Percentiles rank a stretch among this genome's conserved stretches.
phyloP scores from a whole-genome alignment of 2,329 filamentous ascomycete genomes.

The Endocalyx cinctus region DNA sequence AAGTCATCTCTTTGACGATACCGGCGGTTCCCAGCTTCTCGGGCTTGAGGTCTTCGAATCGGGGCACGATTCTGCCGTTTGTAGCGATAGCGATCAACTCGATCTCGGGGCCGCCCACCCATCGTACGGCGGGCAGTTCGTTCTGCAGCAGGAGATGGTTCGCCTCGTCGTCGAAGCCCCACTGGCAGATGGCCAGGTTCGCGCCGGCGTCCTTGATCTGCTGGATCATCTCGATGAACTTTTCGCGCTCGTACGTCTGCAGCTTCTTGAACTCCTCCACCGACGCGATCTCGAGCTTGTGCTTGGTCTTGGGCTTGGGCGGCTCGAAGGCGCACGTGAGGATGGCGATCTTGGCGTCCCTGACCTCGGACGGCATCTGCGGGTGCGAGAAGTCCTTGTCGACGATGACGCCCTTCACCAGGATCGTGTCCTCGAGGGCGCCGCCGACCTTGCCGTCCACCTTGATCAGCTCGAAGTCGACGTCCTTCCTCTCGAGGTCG shows the following conservation, averaged over 20 bases:
- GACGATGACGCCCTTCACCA: conserved; percentile 96
- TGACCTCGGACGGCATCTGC: conserved; percentile 95
- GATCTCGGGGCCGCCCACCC: conserved; percentile 97
- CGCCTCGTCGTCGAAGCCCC: conserved; percentile 98
- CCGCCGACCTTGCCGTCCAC: conserved; percentile 98
- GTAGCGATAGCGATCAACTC: conserved; percentile 98
- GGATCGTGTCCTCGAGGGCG: conserved; percentile 82
- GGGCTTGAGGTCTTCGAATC: conserved; percentile 88
- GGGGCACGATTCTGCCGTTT: conserved; percentile 93
- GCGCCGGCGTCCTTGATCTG: conserved; percentile 97
- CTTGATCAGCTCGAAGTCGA: conserved; percentile 99
- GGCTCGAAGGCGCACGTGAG: conserved; percentile 97
- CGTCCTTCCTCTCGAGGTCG: conserved; percentile 91
- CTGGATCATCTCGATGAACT: conserved; percentile 98
- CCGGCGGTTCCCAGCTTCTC: conserved; percentile 91
- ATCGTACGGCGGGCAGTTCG: conserved; percentile 89
- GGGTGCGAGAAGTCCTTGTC: conserved; percentile 99
- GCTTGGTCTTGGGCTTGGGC: conserved; percentile 99
- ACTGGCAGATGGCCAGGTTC: conserved; percentile 97
- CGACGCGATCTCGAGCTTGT: conserved; percentile 94
- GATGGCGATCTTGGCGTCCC: conserved; percentile 94
- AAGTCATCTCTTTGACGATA: conserved; percentile 88
- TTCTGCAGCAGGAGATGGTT: conserved; percentile 97
- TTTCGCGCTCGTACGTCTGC: conserved; percentile 90
- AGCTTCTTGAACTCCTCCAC: conserved; percentile 99